These are phyloP conservation scores for Pyricularia grisea DNA, from an alignment of 2,329 filamentous ascomycete genomes.

Conservation along the genomic window DNA sequence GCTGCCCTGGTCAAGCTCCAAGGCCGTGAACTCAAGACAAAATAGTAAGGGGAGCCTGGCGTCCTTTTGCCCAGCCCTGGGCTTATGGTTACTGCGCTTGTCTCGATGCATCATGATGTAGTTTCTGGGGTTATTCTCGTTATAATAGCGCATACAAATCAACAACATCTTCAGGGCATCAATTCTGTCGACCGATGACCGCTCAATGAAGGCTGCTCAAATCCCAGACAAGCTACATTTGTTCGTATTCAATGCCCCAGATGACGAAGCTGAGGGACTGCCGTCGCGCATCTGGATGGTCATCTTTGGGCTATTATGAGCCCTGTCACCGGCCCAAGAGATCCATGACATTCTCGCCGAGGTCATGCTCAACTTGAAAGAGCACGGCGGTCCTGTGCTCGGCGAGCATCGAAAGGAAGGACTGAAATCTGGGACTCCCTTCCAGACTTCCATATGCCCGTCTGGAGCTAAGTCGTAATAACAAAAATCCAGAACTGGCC, in stretches of 20 bases:
- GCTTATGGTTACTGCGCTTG: not conserved
- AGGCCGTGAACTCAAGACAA: not conserved
- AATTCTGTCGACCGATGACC: not conserved
- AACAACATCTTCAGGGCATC: not conserved
- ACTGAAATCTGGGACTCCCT: not conserved
- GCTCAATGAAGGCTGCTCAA: not conserved
- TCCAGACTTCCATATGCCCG: not conserved
- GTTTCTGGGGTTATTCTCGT: not conserved
- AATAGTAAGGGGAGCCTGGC: not conserved
- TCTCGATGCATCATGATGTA: not conserved
- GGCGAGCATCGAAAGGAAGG: not conserved
- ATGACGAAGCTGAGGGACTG: not conserved
- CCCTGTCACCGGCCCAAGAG: not conserved
- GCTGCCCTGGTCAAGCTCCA: not conserved
- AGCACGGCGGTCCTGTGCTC: not conserved
- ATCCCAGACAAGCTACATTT: not conserved
- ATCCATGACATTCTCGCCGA: not conserved
- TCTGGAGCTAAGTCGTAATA: not conserved
- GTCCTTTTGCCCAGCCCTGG: not conserved
- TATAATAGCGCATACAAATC: not conserved
- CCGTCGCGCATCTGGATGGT: not conserved
- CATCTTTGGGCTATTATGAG: not conserved
- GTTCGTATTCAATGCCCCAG: not conserved
- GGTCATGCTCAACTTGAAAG: not conserved
- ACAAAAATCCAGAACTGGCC: not conserved